Conservation (phyloP, 345 rosid species). For the Populus simonii region DNA sequence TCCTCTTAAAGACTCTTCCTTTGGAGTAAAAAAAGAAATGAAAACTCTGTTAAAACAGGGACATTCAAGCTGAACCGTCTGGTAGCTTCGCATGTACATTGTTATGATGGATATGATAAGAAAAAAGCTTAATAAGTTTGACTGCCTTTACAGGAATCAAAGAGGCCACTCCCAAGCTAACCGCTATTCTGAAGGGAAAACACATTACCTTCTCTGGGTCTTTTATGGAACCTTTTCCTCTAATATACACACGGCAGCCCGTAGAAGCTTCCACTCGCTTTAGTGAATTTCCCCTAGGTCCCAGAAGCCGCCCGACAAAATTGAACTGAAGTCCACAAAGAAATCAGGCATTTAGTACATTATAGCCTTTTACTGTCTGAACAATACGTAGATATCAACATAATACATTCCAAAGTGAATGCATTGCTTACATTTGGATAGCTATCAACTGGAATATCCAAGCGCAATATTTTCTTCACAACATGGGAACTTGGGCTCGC, state of each 20-base stretch:
- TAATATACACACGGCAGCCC: slow-evolving; percentile 24
- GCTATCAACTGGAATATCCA: slow-evolving; percentile 95
- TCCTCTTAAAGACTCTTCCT: slow-evolving; percentile 27
- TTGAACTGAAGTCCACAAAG: slow-evolving; percentile 54
- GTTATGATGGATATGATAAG: neutral
- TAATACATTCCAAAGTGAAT: neutral
- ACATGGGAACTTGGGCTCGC: slow-evolving; percentile 85
- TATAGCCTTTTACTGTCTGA: neutral
- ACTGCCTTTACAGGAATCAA: neutral
- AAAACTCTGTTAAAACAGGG: neutral
- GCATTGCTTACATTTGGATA: slow-evolving; percentile 58
- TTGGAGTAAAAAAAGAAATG: neutral
- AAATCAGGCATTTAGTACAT: slow-evolving; percentile 6
- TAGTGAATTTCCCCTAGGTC: slow-evolving; percentile 94
- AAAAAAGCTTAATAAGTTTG: neutral
- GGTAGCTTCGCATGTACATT: neutral
- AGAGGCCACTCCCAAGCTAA: neutral
- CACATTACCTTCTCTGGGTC: slow-evolving; percentile 23
- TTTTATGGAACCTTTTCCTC: slow-evolving; percentile 27
- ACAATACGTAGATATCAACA: neutral
- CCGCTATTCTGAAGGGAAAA: neutral
- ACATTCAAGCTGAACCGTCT: neutral
- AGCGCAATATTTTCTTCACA: slow-evolving; percentile 81
- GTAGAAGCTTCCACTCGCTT: slow-evolving; percentile 63
- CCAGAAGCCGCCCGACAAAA: slow-evolving; percentile 93